phyloP scores from a whole-genome alignment of 1,139 yeast genomes.

The Saccharomyces hybrid region DNA sequence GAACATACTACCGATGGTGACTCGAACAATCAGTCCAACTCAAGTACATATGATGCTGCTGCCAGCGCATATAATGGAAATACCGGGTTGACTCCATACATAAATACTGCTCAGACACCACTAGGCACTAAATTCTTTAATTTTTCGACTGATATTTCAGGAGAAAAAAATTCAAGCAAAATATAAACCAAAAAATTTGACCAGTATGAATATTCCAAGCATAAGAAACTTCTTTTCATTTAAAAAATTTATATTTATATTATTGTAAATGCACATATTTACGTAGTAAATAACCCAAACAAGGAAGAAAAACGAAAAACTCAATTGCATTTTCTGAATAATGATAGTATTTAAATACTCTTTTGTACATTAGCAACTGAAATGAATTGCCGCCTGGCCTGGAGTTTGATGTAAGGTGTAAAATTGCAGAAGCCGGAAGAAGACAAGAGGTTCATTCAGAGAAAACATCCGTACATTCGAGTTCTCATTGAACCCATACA shows the following conservation, averaged over 20 bases:
- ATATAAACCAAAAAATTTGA: neutral
- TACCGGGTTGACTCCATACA: slow-evolving; percentile 29
- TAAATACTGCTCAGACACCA: slow-evolving; percentile 26
- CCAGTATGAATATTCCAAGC: neutral
- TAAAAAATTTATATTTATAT: neutral
- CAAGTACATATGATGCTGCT: slow-evolving; percentile 5
- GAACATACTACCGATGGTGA: neutral
- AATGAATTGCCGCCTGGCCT: neutral
- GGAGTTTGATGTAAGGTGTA: neutral
- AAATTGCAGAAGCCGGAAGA: neutral
- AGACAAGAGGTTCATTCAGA: too few species aligned
- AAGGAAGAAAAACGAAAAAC: neutral
- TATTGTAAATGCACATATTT: neutral
- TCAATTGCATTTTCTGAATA: neutral
- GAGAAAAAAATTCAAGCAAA: slow-evolving; percentile 6
- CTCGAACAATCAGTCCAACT: slow-evolving; percentile 1
- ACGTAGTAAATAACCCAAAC: neutral
- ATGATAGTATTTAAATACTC: too few species aligned
- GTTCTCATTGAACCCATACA: neutral
- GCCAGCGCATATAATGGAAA: slow-evolving; percentile 17
- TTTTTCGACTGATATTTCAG: slow-evolving; percentile 18
- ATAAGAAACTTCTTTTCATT: neutral
- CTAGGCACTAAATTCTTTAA: slow-evolving; percentile 23
- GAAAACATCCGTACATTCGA: neutral
- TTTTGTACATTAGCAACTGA: neutral